Evolutionary conservation across 2,329 filamentous ascomycete species (phyloP), one percentile per base, ranked within the genome.

Genomic region (Colletotrichum sp.): DNA sequence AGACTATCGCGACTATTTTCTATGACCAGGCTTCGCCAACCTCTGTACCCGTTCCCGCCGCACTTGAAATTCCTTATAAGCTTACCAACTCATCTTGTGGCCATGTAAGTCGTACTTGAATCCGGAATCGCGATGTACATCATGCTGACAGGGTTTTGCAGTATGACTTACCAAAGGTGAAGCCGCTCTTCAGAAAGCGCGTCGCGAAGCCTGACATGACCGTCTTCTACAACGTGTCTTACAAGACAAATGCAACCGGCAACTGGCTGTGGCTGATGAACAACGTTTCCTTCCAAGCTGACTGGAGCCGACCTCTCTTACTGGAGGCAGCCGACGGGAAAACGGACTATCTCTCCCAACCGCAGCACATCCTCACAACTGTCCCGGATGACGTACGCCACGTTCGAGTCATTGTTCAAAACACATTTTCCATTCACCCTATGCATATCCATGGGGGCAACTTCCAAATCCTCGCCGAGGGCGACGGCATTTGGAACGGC

Each of bases 371-470:
- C 13, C 48, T 76, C 8, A 21, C 71, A 8, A 70, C 48, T 8
- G 52, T 76, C 6, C 74, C 74, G 3, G 74, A 76, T 10, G 55
- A 65, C 2, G 71, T 67, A n/a, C 74, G 74, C 9, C 66, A 74
- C 7, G 85, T 93, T n/a, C 90, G 93, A 77, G 86, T 93, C 38
- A 81, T 92, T 21, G 82, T 93, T 16, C 91, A 91, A 81, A 93
- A 92, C 77, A 84, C 88, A 56, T 91, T 92, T 70, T 83, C 84
- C 82, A 90, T 88, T 30, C 90, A 92, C 77, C 92, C 92, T 0
- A 92, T 93, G 86, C 92, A 94, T 82, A 83, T 94, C 3, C 93
- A 93, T 80, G 91, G 91, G 3, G 90, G 92, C 78, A 87, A 87
- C 76, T 91, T 92, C 81, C 90, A 91, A 79, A 84, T 90, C 24